Percentiles rank a stretch among this genome's conserved stretches.
phyloP scores from a whole-genome alignment of 164 flowering plant species.

The Liquidambar formosana region DNA sequence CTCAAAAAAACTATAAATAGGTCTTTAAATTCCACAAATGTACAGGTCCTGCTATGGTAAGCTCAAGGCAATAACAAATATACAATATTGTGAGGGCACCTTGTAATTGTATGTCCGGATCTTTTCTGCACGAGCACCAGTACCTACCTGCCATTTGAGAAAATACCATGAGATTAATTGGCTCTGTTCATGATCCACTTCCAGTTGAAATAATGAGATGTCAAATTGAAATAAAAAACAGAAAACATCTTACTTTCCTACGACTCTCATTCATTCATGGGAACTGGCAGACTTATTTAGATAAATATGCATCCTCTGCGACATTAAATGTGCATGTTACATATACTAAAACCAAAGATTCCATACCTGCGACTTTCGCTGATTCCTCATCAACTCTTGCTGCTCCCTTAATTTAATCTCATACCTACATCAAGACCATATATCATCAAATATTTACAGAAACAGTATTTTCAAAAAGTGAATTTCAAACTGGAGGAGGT shows the following conservation, averaged over 20 bases:
- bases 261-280: background rate
- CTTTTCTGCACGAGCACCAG: constrained; percentile 94
- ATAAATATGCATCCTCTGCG: background rate
- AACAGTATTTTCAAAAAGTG: background rate
- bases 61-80: background rate
- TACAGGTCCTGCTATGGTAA: background rate
- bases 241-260: background rate
- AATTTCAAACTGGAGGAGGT: background rate
- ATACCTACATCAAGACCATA: constrained; percentile 53
- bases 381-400: constrained; percentile 70
- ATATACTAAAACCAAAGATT: background rate
- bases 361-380: constrained; percentile 81
- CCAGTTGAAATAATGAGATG: no score
- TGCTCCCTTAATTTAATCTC: constrained; percentile 94
- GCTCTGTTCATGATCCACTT: no score
- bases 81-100: constrained; percentile 36
- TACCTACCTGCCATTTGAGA: constrained; percentile 69
- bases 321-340: background rate
- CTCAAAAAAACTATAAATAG: background rate
- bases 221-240: no score
- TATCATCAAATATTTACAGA: constrained; percentile 8
- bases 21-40: background rate
- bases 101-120: constrained; percentile 95
- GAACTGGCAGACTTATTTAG: no score
- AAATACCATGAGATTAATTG: background rate